Evolutionary conservation across 2,329 filamentous ascomycete genomes (phyloP).

Genomic region (Scopulariopsis brevicaulis): DNA sequence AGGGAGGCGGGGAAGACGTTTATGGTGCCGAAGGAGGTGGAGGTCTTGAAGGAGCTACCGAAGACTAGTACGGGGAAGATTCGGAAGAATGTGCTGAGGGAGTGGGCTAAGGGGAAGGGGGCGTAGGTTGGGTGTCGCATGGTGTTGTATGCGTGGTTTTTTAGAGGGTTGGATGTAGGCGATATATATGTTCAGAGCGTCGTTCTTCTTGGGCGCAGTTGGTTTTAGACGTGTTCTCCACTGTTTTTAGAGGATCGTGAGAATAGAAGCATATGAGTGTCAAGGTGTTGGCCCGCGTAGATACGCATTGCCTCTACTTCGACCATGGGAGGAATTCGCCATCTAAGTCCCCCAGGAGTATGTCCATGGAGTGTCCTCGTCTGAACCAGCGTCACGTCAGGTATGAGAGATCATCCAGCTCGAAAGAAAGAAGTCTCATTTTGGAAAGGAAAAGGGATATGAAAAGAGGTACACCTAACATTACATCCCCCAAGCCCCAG

Average conservation of each 20-base stretch:
- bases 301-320: no score
- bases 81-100: constrained; percentile 83
- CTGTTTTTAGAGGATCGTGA: background rate
- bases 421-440: background rate
- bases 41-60: constrained; percentile 76
- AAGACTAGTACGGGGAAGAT: constrained; percentile 98
- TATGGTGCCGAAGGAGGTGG: constrained; percentile 67
- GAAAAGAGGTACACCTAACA: background rate
- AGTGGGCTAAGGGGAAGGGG: constrained; percentile 55
- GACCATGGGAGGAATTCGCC: no score
- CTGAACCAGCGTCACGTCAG: no score
- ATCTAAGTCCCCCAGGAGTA: no score
- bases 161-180: background rate
- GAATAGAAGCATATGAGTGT: background rate
- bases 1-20: constrained; percentile 50
- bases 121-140: background rate
- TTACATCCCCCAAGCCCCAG: background rate
- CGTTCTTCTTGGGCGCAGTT: background rate
- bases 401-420: background rate
- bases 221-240: background rate
- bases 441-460: background rate
- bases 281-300: background rate
- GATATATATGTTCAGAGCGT: background rate
- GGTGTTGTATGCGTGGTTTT: background rate
- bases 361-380: no score